These are phyloP conservation scores for Aspergillus nanangensis DNA, from an alignment of 495 filamentous ascomycete species.

Conservation along the genomic window DNA sequence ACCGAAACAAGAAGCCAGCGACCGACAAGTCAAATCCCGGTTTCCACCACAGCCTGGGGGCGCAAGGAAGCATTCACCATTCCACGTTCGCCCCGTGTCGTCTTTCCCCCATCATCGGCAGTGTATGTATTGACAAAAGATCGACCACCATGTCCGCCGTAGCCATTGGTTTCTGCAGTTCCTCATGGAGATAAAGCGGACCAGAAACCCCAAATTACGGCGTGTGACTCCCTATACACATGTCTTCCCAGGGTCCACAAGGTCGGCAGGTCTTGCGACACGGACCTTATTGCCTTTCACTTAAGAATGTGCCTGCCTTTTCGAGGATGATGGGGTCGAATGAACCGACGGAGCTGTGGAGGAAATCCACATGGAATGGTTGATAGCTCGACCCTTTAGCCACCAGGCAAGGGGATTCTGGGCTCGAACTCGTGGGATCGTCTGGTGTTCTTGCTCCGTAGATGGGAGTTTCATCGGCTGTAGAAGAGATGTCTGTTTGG, in stretches of 20 bases:
- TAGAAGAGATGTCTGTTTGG: constrained; percentile 9
- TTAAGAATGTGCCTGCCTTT: constrained; percentile 24
- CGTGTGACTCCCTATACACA: constrained; percentile 25
- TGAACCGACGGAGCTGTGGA: neutral
- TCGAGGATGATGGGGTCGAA: constrained; percentile 3
- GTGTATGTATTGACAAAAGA: too few relatives aligned
- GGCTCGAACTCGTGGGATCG: neutral
- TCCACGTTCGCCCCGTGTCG: too few relatives aligned
- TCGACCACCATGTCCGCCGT: constrained; percentile 29
- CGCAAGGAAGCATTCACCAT: too few relatives aligned
- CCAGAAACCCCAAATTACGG: constrained; percentile 43
- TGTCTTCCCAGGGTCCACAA: constrained; percentile 13
- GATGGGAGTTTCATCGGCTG: constrained; percentile 22
- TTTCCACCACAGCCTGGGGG: constrained; percentile 1
- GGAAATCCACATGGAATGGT: too few relatives aligned
- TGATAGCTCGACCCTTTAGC: too few relatives aligned
- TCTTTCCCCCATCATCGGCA: too few relatives aligned
- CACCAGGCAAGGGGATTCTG: too few relatives aligned
- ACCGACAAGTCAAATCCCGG: constrained; percentile 8
- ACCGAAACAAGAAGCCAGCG: constrained; percentile 7
- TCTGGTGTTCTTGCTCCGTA: neutral
- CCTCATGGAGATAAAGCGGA: constrained; percentile 43
- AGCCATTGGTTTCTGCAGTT: constrained; percentile 45
- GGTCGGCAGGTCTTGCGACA: constrained; percentile 16
- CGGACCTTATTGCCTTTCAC: constrained; percentile 20